Percentiles rank a stretch among this genome's conserved stretches.
phyloP scores from a whole-genome alignment of 2,329 filamentous ascomycete genomes.

The Trichoderma sp. region DNA sequence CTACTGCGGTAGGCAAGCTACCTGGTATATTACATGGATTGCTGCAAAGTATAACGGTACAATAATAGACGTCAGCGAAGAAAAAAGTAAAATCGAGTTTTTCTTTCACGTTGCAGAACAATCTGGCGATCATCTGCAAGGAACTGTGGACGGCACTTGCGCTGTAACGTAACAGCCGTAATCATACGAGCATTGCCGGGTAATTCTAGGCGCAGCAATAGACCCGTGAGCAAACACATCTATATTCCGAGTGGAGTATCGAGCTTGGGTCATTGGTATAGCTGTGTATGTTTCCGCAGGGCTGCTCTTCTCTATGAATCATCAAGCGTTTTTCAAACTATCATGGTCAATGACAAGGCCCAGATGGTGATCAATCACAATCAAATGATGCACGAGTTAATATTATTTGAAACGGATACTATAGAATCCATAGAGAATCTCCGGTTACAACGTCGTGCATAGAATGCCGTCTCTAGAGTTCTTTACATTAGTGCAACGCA shows the following conservation, averaged over 20 bases:
- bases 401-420: not conserved
- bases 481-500: not conserved
- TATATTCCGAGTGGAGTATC: not conserved
- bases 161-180: not conserved
- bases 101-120: not conserved
- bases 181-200: not conserved
- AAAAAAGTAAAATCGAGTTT: not conserved
- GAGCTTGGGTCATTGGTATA: not conserved
- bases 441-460: not conserved
- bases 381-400: too few relatives aligned
- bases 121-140: not conserved
- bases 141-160: not conserved
- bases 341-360: not conserved
- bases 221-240: not conserved
- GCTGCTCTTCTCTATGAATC: not conserved
- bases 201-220: not conserved
- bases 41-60: constrained; percentile 16
- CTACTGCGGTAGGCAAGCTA: not conserved
- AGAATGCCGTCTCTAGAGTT: not conserved
- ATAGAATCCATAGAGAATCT: not conserved
- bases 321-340: not conserved
- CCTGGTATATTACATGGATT: constrained; percentile 13
- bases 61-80: constrained; percentile 7
- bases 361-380: not conserved
- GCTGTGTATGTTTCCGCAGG: not conserved